Evolutionary conservation across 345 rosid genomes (phyloP).

Genomic region (Sisymbrium irio): DNA sequence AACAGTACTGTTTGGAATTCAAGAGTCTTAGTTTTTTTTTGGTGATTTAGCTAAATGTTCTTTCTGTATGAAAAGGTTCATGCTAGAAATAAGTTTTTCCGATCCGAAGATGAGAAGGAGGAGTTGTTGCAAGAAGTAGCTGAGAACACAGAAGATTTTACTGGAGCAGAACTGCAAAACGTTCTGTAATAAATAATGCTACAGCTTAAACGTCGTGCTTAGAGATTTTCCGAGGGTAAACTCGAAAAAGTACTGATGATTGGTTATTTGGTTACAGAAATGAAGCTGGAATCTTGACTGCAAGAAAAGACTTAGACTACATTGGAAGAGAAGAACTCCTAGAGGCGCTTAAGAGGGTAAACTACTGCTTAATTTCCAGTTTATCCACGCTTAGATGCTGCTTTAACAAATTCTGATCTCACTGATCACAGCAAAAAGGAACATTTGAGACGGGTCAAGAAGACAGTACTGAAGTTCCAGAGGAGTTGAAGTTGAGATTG

Average conservation of each 20-base stretch:
- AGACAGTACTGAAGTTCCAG: slow-evolving; percentile 80
- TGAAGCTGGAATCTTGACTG: slow-evolving; percentile 98
- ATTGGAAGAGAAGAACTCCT: slow-evolving; percentile 89
- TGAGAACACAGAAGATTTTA: slow-evolving; percentile 79
- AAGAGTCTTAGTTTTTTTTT: slow-evolving; percentile 10
- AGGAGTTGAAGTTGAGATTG: slow-evolving; percentile 76
- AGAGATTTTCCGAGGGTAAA: neutral
- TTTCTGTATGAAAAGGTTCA: slow-evolving; percentile 59
- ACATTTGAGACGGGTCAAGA: slow-evolving; percentile 96
- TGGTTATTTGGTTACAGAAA: slow-evolving; percentile 50
- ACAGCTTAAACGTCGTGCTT: slow-evolving; percentile 5
- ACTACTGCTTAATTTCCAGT: slow-evolving; percentile 15
- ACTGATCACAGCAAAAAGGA: slow-evolving; percentile 75
- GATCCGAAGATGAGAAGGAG: slow-evolving; percentile 80
- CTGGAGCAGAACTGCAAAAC: slow-evolving; percentile 98
- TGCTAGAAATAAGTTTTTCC: slow-evolving; percentile 88
- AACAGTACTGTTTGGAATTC: neutral
- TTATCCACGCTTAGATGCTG: neutral
- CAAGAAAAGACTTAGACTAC: slow-evolving; percentile 84
- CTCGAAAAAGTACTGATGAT: slow-evolving; percentile 25
- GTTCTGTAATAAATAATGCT: slow-evolving; percentile 50
- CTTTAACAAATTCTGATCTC: slow-evolving; percentile 3
- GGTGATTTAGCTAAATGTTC: slow-evolving; percentile 12
- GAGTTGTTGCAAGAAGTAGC: slow-evolving; percentile 72
- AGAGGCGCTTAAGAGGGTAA: slow-evolving; percentile 89